Evolutionary conservation across 192 early-diverging fungal genomes (phyloP).

Genomic region (Backusella mclennaniae): DNA sequence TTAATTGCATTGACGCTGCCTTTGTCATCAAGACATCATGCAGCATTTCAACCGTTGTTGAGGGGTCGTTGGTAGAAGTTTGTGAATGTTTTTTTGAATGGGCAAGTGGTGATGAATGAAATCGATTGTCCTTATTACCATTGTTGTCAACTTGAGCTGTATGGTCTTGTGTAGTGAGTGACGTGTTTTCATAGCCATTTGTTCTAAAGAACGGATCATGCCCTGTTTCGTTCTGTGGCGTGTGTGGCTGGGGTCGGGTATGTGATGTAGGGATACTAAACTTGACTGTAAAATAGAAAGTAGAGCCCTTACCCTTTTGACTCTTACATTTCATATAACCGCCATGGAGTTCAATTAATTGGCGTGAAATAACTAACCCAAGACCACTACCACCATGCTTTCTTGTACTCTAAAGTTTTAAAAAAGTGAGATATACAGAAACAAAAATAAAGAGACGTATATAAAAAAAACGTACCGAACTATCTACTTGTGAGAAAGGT

Average conservation of each 20-base stretch:
- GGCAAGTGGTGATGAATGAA: slow-evolving; percentile 18
- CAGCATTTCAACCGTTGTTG: neutral
- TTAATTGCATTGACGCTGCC: slow-evolving; percentile 22
- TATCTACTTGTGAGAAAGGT: slow-evolving; percentile 80
- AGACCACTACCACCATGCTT: slow-evolving; percentile 87
- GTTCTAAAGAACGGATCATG: slow-evolving; percentile 27
- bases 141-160: neutral
- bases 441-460: neutral
- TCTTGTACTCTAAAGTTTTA: slow-evolving; percentile 50
- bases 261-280: slow-evolving; percentile 42
- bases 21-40: slow-evolving; percentile 33
- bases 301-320: slow-evolving; percentile 66
- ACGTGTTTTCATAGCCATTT: slow-evolving; percentile 12
- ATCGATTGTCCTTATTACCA: neutral
- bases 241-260: slow-evolving; percentile 39
- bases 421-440: neutral
- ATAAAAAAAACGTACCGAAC: slow-evolving; percentile 45
- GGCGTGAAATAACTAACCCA: slow-evolving; percentile 77
- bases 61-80: neutral
- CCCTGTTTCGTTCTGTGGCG: slow-evolving; percentile 39
- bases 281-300: slow-evolving; percentile 71
- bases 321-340: slow-evolving; percentile 72
- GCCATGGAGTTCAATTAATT: slow-evolving; percentile 75
- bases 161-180: neutral
- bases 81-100: slow-evolving; percentile 23